Conservation (phyloP, 352 stramenopile genomes). For the Blastocystis sp. region DNA sequence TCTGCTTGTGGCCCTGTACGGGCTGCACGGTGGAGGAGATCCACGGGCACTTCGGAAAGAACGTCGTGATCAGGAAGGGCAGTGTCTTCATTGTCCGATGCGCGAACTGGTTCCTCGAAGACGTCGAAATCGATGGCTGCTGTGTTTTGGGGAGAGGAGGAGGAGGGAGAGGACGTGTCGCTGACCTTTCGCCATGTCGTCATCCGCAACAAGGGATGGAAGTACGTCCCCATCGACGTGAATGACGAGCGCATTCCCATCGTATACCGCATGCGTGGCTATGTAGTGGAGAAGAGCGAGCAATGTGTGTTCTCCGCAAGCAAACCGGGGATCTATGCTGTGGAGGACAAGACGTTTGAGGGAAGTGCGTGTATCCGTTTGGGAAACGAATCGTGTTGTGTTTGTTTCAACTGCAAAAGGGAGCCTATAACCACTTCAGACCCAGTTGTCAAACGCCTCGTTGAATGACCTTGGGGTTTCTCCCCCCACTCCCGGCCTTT, state of each 20-base stretch:
- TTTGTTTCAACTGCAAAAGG: conserved; percentile 18
- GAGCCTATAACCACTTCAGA: neutral
- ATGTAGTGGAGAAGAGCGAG: conserved; percentile 69
- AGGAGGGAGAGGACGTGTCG: conserved; percentile 77
- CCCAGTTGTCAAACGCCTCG: too few species aligned
- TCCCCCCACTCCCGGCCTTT: too few species aligned
- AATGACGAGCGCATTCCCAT: conserved; percentile 69
- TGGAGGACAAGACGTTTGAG: conserved; percentile 69
- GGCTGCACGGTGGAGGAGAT: conserved; percentile 73
- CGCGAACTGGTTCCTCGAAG: conserved; percentile 76
- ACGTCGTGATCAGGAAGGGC: conserved; percentile 76
- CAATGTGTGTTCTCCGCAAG: conserved; percentile 75
- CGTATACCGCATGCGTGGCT: conserved; percentile 69
- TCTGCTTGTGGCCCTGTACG: conserved; percentile 29
- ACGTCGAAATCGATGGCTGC: conserved; percentile 78
- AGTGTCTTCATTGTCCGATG: conserved; percentile 78
- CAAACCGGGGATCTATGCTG: conserved; percentile 74
- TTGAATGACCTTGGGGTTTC: too few species aligned
- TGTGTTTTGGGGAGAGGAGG: conserved; percentile 78
- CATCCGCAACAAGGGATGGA: conserved; percentile 78
- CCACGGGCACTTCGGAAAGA: conserved; percentile 74
- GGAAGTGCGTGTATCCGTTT: neutral
- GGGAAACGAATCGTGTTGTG: neutral
- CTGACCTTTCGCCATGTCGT: conserved; percentile 75
- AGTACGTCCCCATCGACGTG: conserved; percentile 71